These are phyloP conservation scores for Termitomyces sp. DNA, from an alignment of 1,284 basidiomycete genomes.

Conservation along the genomic window DNA sequence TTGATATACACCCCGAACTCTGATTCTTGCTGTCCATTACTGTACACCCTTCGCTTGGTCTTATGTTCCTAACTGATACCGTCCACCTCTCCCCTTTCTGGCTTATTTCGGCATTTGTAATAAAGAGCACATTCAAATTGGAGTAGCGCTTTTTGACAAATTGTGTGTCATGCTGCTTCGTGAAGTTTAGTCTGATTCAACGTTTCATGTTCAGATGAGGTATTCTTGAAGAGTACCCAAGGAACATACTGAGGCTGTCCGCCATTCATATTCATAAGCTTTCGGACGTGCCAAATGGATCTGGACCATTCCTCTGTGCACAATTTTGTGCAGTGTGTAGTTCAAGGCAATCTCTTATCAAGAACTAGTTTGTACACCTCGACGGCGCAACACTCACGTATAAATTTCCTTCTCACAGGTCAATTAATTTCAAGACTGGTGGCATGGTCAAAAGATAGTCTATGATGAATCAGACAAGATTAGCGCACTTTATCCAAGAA, in stretches of 20 bases:
- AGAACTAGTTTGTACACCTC: neutral
- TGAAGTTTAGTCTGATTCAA: neutral
- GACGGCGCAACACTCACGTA: neutral
- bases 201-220: neutral
- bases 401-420: neutral
- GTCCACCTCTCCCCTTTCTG: neutral
- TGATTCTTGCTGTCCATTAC: neutral
- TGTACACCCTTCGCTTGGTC: neutral
- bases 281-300: too few species aligned
- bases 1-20: constrained; percentile 6
- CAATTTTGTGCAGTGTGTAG: neutral
- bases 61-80: neutral
- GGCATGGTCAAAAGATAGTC: neutral
- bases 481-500: constrained; percentile 39
- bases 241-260: neutral
- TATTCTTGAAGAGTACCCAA: neutral
- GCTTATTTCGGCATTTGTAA: neutral
- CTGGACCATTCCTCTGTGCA: neutral
- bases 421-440: neutral
- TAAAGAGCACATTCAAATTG: neutral
- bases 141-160: neutral
- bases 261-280: neutral
- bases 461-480: neutral
- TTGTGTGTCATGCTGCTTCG: neutral
- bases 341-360: neutral